Percentiles rank a stretch among this genome's conserved stretches.
Evolutionary conservation across 495 filamentous ascomycete genomes (phyloP).

Genomic region (Talaromyces thailandensis): DNA sequence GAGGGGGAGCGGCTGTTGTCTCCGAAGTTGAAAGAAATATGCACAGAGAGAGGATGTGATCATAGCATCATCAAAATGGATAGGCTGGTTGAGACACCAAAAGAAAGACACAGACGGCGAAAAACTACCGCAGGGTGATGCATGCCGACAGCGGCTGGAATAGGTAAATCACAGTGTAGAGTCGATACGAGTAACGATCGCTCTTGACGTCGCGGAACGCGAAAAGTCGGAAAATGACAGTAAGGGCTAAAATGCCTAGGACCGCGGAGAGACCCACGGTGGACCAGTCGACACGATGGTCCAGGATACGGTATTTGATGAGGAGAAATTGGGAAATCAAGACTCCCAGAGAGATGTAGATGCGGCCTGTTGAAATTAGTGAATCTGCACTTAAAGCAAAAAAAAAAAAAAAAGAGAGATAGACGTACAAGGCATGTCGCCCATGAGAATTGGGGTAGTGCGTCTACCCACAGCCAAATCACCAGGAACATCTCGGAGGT

Average conservation of each 20-base stretch:
- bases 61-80: background rate
- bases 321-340: slow-evolving; percentile 2
- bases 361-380: background rate
- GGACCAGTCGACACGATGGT: slow-evolving; percentile 4
- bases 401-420: too few relatives aligned
- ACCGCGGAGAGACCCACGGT: background rate
- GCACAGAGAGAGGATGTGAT: background rate
- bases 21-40: background rate
- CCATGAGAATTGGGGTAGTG: slow-evolving; percentile 4
- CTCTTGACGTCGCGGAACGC: slow-evolving; percentile 7
- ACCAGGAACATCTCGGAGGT: slow-evolving; percentile 5
- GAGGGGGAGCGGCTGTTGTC: background rate
- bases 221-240: slow-evolving; percentile 3
- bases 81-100: background rate
- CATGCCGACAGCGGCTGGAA: slow-evolving; percentile 7
- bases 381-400: background rate
- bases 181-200: slow-evolving; percentile 1
- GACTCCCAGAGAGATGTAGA: slow-evolving; percentile 6
- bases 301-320: slow-evolving; percentile 4
- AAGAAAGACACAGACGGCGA: background rate
- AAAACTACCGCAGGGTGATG: slow-evolving; percentile 2
- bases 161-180: slow-evolving; percentile 6
- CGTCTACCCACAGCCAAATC: slow-evolving; percentile 4
- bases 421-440: slow-evolving; percentile 5
- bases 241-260: background rate